Evolutionary conservation across 352 stramenopile genomes (phyloP).

Genomic region (Hyaloperonospora arabidopsidis): DNA sequence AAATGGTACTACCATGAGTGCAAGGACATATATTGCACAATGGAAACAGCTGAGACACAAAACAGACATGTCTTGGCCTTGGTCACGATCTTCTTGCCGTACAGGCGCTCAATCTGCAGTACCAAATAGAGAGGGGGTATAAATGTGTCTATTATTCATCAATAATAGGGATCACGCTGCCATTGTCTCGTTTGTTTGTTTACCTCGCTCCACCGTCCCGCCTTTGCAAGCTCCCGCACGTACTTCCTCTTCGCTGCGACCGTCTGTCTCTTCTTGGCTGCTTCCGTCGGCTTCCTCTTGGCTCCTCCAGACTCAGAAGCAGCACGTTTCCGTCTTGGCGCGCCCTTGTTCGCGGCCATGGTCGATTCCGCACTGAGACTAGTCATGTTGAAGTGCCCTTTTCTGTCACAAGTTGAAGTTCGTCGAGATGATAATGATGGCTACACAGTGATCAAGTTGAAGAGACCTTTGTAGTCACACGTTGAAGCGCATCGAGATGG

Average conservation of each 20-base stretch:
- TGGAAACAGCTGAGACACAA: no score
- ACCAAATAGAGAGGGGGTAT: not conserved
- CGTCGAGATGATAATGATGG: constrained; percentile 13
- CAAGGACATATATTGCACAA: no score
- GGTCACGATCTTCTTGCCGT: constrained; percentile 61
- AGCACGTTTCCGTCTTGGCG: constrained; percentile 13
- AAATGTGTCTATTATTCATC: not conserved
- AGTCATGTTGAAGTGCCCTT: constrained; percentile 9
- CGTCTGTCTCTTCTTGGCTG: constrained; percentile 41
- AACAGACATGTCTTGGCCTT: constrained; percentile 59
- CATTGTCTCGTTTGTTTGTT: not conserved
- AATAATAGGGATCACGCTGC: not conserved
- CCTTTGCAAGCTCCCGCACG: constrained; percentile 57
- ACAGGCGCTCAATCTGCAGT: constrained; percentile 47
- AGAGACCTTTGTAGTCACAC: constrained; percentile 3
- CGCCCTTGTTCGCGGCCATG: constrained; percentile 18
- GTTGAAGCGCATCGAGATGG: constrained; percentile 9
- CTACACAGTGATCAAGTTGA: constrained; percentile 9
- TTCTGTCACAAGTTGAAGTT: constrained; percentile 3
- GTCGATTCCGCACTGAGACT: constrained; percentile 20
- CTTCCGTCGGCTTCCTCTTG: constrained; percentile 31
- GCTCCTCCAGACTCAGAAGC: not conserved
- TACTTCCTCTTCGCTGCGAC: constrained; percentile 24
- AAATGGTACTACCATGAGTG: not conserved
- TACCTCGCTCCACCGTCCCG: constrained; percentile 45